These are phyloP conservation scores for Prunus mume DNA, from an alignment of 306 rosid species.

Conservation along the genomic window DNA sequence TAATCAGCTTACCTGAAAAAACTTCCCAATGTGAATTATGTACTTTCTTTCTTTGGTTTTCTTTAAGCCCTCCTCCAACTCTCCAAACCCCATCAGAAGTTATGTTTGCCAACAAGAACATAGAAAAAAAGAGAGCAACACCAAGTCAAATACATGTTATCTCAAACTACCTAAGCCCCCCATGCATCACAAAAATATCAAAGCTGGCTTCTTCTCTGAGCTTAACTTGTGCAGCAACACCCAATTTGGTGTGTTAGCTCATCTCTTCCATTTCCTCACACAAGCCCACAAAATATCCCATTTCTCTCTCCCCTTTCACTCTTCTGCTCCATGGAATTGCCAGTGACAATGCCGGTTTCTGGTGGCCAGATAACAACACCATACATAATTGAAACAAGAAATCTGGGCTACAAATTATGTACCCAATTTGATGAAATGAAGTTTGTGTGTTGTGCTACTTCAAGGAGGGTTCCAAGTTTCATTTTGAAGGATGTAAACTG, in stretches of 20 bases:
- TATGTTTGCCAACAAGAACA: constrained; percentile 26
- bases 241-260: constrained; percentile 82
- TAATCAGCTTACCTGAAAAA: constrained; percentile 64
- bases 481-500: constrained; percentile 75
- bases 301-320: constrained; percentile 15
- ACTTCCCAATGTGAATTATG: constrained; percentile 12
- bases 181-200: constrained; percentile 26
- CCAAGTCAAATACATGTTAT: constrained; percentile 22
- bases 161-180: constrained; percentile 8
- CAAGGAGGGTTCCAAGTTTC: constrained; percentile 38
- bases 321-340: constrained; percentile 29
- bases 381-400: constrained; percentile 57
- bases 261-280: constrained; percentile 43
- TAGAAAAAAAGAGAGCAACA: constrained; percentile 16
- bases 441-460: constrained; percentile 37
- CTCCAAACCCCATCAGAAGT: constrained; percentile 18
- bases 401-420: constrained; percentile 60
- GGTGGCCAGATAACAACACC: constrained; percentile 36
- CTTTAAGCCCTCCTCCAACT: constrained; percentile 32
- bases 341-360: constrained; percentile 54
- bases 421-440: constrained; percentile 47
- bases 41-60: constrained; percentile 21
- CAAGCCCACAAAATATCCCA: constrained; percentile 36
- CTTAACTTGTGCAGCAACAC: constrained; percentile 23
- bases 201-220: constrained; percentile 32